Percentiles rank a stretch among this genome's conserved stretches.
These are phyloP conservation scores for Fusarium concolor DNA, from an alignment of 2,329 filamentous ascomycete species.

Conservation along the genomic window DNA sequence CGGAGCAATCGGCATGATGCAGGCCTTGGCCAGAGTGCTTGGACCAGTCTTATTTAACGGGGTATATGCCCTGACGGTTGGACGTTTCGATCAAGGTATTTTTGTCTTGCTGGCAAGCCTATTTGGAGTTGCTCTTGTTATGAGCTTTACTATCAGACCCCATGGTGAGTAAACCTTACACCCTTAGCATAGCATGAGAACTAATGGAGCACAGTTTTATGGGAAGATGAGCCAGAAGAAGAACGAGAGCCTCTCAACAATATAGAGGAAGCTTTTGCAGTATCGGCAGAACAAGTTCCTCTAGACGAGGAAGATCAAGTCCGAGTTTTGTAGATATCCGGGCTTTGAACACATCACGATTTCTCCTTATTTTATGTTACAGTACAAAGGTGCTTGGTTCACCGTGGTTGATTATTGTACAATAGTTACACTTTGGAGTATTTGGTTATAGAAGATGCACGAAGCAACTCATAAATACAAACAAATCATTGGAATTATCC, in stretches of 20 bases:
- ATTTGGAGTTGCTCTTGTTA: conserved; percentile 74
- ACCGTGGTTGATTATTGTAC: neutral
- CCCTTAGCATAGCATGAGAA: neutral
- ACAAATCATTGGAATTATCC: neutral
- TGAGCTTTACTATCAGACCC: conserved; percentile 78
- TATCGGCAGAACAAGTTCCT: conserved; percentile 28
- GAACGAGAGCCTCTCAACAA: conserved; percentile 44
- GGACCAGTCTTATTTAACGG: conserved; percentile 87
- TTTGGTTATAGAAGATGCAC: conserved; percentile 15
- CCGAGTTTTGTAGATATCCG: conserved; percentile 37
- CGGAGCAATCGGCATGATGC: conserved; percentile 86
- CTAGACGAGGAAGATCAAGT: conserved; percentile 48
- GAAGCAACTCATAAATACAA: conserved; percentile 15
- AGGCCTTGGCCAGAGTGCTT: conserved; percentile 82
- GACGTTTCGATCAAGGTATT: conserved; percentile 80
- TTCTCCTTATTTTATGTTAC: neutral
- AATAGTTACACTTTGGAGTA: conserved; percentile 4
- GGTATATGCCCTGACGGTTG: conserved; percentile 85
- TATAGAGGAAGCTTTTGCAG: conserved; percentile 17
- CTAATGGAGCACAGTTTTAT: conserved; percentile 49
- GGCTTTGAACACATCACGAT: neutral
- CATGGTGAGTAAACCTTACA: conserved; percentile 71
- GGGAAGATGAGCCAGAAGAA: conserved; percentile 43
- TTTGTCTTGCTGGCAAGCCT: conserved; percentile 79
- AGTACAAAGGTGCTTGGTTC: neutral